These are phyloP conservation scores for Salvia hispanica DNA, from an alignment of 257 asterid species.

Conservation along the genomic window DNA sequence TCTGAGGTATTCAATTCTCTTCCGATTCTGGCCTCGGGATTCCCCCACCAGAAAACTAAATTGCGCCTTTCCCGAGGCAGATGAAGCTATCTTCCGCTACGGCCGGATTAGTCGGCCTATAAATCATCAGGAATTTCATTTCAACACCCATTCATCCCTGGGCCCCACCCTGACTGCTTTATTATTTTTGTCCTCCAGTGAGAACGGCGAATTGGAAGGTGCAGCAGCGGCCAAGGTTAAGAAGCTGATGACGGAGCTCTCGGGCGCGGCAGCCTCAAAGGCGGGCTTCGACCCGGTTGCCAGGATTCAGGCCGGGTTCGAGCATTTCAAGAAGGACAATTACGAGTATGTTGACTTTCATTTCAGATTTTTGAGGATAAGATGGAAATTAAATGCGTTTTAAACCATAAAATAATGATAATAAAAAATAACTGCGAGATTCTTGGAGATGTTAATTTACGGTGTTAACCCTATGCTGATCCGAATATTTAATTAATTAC, in stretches of 20 bases:
- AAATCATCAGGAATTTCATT: not conserved
- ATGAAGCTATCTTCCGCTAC: not conserved
- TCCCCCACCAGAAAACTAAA: not conserved
- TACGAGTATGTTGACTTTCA: slow-evolving; percentile 39
- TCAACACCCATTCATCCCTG: not conserved
- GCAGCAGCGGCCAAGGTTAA: slow-evolving; percentile 67
- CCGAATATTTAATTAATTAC: too few relatives aligned
- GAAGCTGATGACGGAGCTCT: slow-evolving; percentile 68
- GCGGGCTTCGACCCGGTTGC: slow-evolving; percentile 49
- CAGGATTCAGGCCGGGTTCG: slow-evolving; percentile 75
- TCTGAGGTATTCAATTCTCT: slow-evolving; percentile 51
- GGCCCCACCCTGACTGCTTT: slow-evolving; percentile 34
- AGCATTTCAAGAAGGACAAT: slow-evolving; percentile 42
- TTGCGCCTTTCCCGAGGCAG: slow-evolving; percentile 16
- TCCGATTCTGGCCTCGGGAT: slow-evolving; percentile 35
- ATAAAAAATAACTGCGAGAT: slow-evolving; percentile 31
- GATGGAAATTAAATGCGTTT: slow-evolving; percentile 27
- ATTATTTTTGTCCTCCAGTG: slow-evolving; percentile 36
- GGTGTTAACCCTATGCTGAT: too few relatives aligned
- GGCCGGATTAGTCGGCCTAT: slow-evolving; percentile 28
- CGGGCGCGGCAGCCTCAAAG: slow-evolving; percentile 32
- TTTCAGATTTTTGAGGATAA: not conserved
- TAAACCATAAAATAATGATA: slow-evolving; percentile 21
- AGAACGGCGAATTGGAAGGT: slow-evolving; percentile 57
- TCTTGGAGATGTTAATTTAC: slow-evolving; percentile 39